Conservation (phyloP, 192 early-diverging fungal genomes). For the Paraglomus occultum region DNA sequence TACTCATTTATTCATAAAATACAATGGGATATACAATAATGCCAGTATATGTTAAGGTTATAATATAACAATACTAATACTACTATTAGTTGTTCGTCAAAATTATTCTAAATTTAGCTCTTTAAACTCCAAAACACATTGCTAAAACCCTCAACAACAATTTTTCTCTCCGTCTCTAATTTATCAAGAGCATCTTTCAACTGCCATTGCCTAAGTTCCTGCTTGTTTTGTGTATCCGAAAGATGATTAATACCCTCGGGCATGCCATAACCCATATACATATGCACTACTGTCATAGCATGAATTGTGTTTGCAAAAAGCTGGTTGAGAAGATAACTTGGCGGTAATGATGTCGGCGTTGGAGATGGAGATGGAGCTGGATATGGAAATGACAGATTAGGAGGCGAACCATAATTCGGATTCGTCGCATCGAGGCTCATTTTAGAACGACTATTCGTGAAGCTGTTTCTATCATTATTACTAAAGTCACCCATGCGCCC, state of each 20-base stretch:
- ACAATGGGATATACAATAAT: too few relatives aligned
- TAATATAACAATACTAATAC: too few relatives aligned
- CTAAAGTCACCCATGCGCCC: background rate
- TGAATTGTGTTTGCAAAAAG: conserved; percentile 9
- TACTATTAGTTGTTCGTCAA: too few relatives aligned
- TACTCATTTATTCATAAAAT: too few relatives aligned
- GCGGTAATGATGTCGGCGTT: too few relatives aligned
- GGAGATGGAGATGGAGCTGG: too few relatives aligned
- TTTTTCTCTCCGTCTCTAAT: conserved; percentile 12
- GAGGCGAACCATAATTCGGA: background rate
- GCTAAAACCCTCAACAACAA: background rate
- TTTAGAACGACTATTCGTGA: background rate
- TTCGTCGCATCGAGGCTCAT: background rate
- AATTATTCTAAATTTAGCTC: background rate
- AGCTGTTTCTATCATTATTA: background rate
- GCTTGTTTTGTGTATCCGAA: background rate
- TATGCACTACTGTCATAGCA: conserved; percentile 12
- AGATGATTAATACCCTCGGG: background rate
- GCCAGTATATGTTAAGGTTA: too few relatives aligned
- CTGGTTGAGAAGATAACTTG: background rate
- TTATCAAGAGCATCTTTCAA: conserved; percentile 21
- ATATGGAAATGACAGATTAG: too few relatives aligned
- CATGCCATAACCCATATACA: conserved; percentile 18
- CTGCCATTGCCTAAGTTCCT: conserved; percentile 15
- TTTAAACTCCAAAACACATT: background rate